Conservation (phyloP, 805 yeast species). For the Candida quercuum region DNA sequence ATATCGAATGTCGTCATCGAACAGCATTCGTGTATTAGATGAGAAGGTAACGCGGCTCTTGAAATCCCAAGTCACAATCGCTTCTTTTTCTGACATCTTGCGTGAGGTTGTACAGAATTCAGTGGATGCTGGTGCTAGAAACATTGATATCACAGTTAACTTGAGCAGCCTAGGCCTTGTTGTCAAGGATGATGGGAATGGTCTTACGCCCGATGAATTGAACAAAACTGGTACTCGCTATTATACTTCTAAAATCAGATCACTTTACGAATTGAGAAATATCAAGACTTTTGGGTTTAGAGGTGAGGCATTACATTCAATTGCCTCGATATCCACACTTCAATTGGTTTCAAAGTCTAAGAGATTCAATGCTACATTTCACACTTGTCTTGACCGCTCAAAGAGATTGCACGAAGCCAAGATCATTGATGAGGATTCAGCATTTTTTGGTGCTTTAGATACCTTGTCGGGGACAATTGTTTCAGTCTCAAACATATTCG, state of each 20-base stretch:
- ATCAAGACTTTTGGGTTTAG: slow-evolving; percentile 57
- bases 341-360: slow-evolving; percentile 40
- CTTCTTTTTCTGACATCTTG: slow-evolving; percentile 35
- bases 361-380: slow-evolving; percentile 26
- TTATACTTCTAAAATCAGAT: slow-evolving; percentile 49
- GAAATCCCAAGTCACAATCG: slow-evolving; percentile 23
- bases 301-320: slow-evolving; percentile 63
- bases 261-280: slow-evolving; percentile 31
- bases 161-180: slow-evolving; percentile 26
- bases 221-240: slow-evolving; percentile 39
- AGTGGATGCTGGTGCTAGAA: slow-evolving; percentile 45
- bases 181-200: slow-evolving; percentile 69
- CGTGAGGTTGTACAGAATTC: slow-evolving; percentile 50
- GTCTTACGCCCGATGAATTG: slow-evolving; percentile 49
- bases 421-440: slow-evolving; percentile 4
- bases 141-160: slow-evolving; percentile 32
- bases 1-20: not conserved
- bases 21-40: slow-evolving; percentile 2
- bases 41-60: slow-evolving; percentile 5
- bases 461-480: slow-evolving; percentile 46
- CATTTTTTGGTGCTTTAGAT: no score
- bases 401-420: slow-evolving; percentile 11
- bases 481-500: slow-evolving; percentile 34
- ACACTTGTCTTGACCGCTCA: slow-evolving; percentile 6
- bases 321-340: slow-evolving; percentile 43